phyloP scores from a whole-genome alignment of 495 filamentous ascomycete species.

The Pyronema omphalodes region DNA sequence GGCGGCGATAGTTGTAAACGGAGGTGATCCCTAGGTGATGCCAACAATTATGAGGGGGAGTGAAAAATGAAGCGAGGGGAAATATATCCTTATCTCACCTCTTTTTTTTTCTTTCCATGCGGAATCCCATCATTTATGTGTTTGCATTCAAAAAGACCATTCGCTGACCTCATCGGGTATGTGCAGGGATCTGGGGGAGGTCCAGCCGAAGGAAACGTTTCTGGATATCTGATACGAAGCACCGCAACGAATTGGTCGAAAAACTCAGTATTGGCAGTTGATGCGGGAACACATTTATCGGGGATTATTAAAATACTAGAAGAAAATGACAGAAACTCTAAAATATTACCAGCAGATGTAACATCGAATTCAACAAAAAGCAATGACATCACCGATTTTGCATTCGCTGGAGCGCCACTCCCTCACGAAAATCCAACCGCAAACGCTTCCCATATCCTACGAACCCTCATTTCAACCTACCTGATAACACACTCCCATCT shows the following conservation, averaged over 20 bases:
- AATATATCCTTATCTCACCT: background rate
- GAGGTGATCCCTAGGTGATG: no score
- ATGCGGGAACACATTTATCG: conserved; percentile 77
- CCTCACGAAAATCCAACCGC: conserved; percentile 41
- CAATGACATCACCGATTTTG: conserved; percentile 2
- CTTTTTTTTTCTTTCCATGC: conserved; percentile 1
- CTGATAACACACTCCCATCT: conserved; percentile 89
- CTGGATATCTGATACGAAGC: conserved; percentile 73
- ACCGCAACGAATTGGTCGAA: conserved; percentile 56
- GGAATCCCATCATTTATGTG: conserved; percentile 2
- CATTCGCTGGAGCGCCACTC: conserved; percentile 54
- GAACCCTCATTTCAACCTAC: conserved; percentile 63
- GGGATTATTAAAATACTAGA: conserved; percentile 60
- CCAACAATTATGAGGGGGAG: no score
- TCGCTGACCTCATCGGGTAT: conserved; percentile 14
- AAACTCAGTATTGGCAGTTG: conserved; percentile 69
- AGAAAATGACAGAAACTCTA: conserved; percentile 27
- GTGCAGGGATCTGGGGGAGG: conserved; percentile 75
- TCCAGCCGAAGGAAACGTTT: conserved; percentile 73
- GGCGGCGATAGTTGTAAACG: no score
- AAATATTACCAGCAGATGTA: conserved; percentile 12
- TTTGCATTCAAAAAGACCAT: background rate
- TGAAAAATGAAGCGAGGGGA: no score
- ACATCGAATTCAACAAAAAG: background rate
- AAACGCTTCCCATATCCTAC: conserved; percentile 63